Percentiles rank a stretch among this genome's conserved stretches.
These are phyloP conservation scores for Ophiostoma fasciatum DNA, from an alignment of 2,329 filamentous ascomycete genomes.

Conservation along the genomic window DNA sequence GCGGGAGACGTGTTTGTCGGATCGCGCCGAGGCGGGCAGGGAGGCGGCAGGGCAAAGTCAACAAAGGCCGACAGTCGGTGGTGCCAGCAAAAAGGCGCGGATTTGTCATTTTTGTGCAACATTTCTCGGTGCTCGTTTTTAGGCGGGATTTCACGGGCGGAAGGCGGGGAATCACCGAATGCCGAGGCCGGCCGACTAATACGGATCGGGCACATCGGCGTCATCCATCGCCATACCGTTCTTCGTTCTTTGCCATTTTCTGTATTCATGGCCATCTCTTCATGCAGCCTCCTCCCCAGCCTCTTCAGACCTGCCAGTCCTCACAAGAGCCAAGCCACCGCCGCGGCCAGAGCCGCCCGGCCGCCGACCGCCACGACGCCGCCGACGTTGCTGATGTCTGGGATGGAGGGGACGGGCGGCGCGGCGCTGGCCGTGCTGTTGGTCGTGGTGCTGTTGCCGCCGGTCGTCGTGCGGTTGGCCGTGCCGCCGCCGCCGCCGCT, in stretches of 20 bases:
- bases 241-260: no score
- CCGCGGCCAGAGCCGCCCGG: neutral
- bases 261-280: no score
- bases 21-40: no score
- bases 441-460: neutral
- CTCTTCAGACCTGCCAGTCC: neutral
- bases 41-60: no score
- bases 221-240: no score
- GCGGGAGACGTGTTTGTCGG: no score
- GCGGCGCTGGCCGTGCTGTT: neutral
- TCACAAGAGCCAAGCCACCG: neutral
- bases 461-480: neutral
- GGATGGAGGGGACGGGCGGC: neutral
- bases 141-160: conserved; percentile 6
- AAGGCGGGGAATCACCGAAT: conserved; percentile 2
- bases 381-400: neutral
- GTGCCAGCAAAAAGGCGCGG: no score
- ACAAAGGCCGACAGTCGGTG: no score
- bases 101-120: no score
- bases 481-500: no score
- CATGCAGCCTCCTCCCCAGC: no score
- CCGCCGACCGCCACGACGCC: neutral
- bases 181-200: conserved; percentile 3
- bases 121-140: neutral
- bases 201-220: no score